These are phyloP conservation scores for Allantophomopsis cytisporea DNA, from an alignment of 2,329 filamentous ascomycete species.

Conservation along the genomic window DNA sequence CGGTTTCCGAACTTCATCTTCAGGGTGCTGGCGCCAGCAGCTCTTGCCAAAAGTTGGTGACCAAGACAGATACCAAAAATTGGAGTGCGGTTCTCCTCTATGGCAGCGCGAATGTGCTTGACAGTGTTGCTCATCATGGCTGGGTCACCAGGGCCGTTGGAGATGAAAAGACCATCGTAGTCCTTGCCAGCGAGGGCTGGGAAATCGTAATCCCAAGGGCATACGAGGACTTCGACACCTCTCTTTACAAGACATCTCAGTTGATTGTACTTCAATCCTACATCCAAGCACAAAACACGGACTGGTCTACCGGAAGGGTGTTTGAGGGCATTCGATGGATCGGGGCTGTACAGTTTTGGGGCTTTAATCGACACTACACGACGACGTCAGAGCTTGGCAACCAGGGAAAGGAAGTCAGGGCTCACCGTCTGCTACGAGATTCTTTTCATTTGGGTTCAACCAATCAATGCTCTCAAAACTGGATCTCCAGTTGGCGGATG, in stretches of 20 bases:
- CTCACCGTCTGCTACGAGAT: conserved; percentile 90
- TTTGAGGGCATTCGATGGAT: conserved; percentile 56
- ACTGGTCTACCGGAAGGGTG: conserved; percentile 81
- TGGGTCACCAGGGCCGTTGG: conserved; percentile 94
- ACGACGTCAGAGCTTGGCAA: conserved; percentile 22
- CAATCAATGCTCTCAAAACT: conserved; percentile 73
- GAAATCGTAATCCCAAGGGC: conserved; percentile 94
- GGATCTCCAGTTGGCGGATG: conserved; percentile 28
- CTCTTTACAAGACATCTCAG: conserved; percentile 82
- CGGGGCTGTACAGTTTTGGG: conserved; percentile 75
- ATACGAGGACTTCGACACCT: conserved; percentile 86
- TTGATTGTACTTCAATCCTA: conserved; percentile 98
- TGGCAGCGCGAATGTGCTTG: conserved; percentile 61
- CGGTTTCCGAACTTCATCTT: conserved; percentile 99
- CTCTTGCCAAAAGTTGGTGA: conserved; percentile 82
- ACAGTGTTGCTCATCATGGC: conserved; percentile 71
- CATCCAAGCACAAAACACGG: conserved; percentile 85
- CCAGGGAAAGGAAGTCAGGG: conserved; percentile 12
- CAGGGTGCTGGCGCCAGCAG: conserved; percentile 68
- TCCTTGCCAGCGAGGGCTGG: conserved; percentile 61
- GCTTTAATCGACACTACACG: conserved; percentile 71
- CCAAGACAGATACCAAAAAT: conserved; percentile 95
- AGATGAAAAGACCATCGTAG: conserved; percentile 95
- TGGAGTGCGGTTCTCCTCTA: conserved; percentile 69
- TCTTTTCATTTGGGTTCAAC: conserved; percentile 84